Evolutionary conservation across 1,284 basidiomycete species (phyloP).

Genomic region (Caloboletus firmus): DNA sequence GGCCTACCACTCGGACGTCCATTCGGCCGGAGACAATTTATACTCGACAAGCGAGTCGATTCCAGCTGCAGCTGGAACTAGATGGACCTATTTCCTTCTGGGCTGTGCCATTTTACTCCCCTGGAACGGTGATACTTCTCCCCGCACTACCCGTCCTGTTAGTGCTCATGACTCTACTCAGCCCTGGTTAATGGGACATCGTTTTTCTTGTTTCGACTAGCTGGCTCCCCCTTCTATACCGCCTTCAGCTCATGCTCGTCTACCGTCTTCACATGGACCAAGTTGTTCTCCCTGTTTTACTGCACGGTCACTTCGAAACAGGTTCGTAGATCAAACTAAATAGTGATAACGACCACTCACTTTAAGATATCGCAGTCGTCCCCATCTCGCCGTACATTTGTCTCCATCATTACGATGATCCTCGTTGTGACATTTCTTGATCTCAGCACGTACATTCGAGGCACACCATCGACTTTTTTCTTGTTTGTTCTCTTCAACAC

Average conservation of each 20-base stretch:
- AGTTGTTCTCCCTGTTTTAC: conserved; percentile 67
- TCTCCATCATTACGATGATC: conserved; percentile 44
- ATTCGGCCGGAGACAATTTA: not conserved
- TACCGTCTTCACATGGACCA: conserved; percentile 59
- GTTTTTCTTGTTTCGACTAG: conserved; percentile 66
- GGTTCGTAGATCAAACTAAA: conserved; percentile 39
- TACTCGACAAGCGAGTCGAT: not conserved
- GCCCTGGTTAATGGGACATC: conserved; percentile 75
- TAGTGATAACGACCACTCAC: conserved; percentile 30
- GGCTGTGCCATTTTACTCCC: conserved; percentile 71
- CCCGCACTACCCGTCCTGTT: not conserved
- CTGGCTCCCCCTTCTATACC: conserved; percentile 50
- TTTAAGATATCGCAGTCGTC: conserved; percentile 29
- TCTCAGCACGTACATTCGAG: conserved; percentile 55
- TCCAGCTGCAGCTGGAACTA: conserved; percentile 38
- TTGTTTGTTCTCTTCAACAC: conserved; percentile 62
- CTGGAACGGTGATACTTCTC: conserved; percentile 63
- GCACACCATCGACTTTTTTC: conserved; percentile 56
- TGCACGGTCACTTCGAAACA: conserved; percentile 66
- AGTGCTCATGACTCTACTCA: conserved; percentile 28
- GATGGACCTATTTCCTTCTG: conserved; percentile 64
- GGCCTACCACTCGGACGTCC: not conserved
- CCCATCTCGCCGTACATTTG: conserved; percentile 49
- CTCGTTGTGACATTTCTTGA: conserved; percentile 55
- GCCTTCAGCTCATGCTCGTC: conserved; percentile 74